Conservation (phyloP, 1,284 basidiomycete genomes). For the Cryptococcus amylolentus region DNA sequence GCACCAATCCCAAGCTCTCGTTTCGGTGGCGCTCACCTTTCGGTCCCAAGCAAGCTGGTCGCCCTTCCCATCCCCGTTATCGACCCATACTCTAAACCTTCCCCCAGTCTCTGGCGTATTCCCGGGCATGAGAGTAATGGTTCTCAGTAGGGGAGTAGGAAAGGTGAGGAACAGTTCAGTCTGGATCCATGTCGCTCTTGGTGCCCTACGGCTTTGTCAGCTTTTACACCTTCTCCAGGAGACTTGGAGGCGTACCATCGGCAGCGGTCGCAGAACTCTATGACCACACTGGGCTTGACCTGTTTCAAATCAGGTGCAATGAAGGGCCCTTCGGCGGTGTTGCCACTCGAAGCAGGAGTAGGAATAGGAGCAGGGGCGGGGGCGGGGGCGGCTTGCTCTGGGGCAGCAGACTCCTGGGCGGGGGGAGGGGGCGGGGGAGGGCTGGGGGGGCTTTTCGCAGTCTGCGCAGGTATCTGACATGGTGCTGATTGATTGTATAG, state of each 20-base stretch:
- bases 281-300: conserved; percentile 45
- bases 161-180: conserved; percentile 87
- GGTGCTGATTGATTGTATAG: too few relatives aligned
- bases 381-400: conserved; percentile 1
- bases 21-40: conserved; percentile 32
- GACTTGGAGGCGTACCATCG: conserved; percentile 55
- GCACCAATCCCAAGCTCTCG: neutral
- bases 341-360: neutral
- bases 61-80: conserved; percentile 41
- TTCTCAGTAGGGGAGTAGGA: conserved; percentile 64
- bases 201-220: conserved; percentile 31
- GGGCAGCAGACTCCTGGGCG: neutral
- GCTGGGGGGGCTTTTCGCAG: neutral
- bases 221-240: neutral
- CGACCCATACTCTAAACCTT: conserved; percentile 82
- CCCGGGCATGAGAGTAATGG: conserved; percentile 68
- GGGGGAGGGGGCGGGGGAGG: neutral
- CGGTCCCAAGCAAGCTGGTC: conserved; percentile 49
- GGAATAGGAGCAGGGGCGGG: neutral
- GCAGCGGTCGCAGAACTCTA: conserved; percentile 78
- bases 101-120: conserved; percentile 78
- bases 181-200: conserved; percentile 77
- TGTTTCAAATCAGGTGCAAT: conserved; percentile 3
- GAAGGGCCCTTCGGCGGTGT: neutral
- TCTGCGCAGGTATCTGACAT: neutral